These are phyloP conservation scores for Ambrosia trifida DNA, from an alignment of 129 eudicot species.

Conservation along the genomic window DNA sequence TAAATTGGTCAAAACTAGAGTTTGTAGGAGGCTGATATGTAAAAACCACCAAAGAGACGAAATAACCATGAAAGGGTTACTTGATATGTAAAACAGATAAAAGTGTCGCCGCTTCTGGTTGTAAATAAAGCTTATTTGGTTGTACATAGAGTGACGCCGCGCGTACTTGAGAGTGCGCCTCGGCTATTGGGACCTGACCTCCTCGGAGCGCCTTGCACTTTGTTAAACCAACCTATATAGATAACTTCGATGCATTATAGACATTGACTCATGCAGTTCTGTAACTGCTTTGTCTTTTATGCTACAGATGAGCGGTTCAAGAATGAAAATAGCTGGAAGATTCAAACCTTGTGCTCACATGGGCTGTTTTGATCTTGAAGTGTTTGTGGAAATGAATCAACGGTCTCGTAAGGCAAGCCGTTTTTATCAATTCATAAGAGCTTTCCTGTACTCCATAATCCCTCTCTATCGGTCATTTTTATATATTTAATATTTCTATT, in stretches of 20 bases:
- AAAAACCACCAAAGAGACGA: no score
- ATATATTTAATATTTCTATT: background rate
- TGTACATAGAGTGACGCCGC: no score
- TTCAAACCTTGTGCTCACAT: constrained; percentile 86
- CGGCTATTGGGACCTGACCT: no score
- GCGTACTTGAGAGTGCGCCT: no score
- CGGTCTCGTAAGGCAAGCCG: constrained; percentile 87
- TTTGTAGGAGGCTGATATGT: no score
- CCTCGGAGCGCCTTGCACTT: no score
- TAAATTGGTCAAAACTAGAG: no score
- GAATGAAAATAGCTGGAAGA: constrained; percentile 96
- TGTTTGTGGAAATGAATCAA: constrained; percentile 89
- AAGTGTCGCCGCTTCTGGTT: no score
- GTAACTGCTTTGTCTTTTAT: constrained; percentile 23
- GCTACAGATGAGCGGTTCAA: constrained; percentile 89
- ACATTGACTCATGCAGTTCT: constrained; percentile 1
- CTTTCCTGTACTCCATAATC: background rate
- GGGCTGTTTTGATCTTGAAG: constrained; percentile 95
- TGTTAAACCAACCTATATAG: background rate
- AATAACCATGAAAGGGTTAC: no score
- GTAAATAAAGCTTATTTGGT: no score
- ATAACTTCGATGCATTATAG: background rate
- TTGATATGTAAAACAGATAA: no score
- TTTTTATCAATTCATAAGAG: background rate
- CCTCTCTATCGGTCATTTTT: constrained; percentile 2